phyloP scores from a whole-genome alignment of 148 eudicot species.

The Heliamphora exappendiculata region DNA sequence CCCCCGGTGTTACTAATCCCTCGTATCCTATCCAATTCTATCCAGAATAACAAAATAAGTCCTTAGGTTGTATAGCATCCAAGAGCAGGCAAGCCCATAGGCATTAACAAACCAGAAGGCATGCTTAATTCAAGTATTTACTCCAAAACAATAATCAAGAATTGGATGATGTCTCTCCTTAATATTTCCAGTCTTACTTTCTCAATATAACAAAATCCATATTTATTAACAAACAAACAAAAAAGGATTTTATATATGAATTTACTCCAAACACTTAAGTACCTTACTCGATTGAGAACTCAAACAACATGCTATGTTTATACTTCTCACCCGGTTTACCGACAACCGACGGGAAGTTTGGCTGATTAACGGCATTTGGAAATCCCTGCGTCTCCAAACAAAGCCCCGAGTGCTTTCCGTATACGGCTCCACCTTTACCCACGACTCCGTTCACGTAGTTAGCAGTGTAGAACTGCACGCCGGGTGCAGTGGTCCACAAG shows the following conservation, averaged over 20 bases:
- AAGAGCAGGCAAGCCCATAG: too few relatives aligned
- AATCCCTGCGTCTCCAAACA: constrained; percentile 96
- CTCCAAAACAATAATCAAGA: too few relatives aligned
- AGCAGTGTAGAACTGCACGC: constrained; percentile 89
- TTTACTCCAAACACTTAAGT: not conserved
- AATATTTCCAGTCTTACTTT: too few relatives aligned
- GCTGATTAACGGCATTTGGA: constrained; percentile 76
- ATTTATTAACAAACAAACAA: too few relatives aligned
- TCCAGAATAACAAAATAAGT: too few relatives aligned
- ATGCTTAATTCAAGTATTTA: not conserved
- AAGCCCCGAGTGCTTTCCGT: constrained; percentile 63
- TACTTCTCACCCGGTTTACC: constrained; percentile 77
- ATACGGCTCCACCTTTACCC: constrained; percentile 84
- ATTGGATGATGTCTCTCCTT: too few relatives aligned
- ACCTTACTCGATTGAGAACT: constrained; percentile 58
- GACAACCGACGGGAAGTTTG: constrained; percentile 68
- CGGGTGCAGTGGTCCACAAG: constrained; percentile 87
- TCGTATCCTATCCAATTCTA: too few relatives aligned
- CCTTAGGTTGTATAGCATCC: too few relatives aligned
- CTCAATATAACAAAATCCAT: too few relatives aligned
- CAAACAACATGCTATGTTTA: constrained; percentile 76
- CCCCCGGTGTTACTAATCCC: too few relatives aligned
- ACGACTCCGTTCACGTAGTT: constrained; percentile 74
- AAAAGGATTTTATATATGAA: too few relatives aligned
- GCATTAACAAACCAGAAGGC: not conserved